These are phyloP conservation scores for Phytophthora sp. DNA, from an alignment of 352 stramenopile species.

Conservation along the genomic window DNA sequence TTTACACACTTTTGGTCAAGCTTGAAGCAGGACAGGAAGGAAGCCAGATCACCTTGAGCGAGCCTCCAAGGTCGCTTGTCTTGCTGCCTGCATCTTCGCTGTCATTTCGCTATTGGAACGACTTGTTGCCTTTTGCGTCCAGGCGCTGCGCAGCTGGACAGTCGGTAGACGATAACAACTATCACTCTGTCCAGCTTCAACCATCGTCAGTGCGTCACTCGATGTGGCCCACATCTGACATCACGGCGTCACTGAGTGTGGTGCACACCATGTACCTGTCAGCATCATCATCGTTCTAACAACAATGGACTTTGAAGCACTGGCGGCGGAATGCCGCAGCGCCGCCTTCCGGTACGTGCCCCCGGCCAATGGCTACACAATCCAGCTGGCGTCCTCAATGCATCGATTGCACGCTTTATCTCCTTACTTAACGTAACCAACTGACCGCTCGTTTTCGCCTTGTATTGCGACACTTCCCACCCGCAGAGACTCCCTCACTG, in stretches of 20 bases:
- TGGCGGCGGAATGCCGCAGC: slow-evolving; percentile 60
- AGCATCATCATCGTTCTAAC: not conserved
- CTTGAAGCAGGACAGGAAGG: too few relatives aligned
- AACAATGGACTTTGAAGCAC: slow-evolving; percentile 55
- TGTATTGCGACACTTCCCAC: not conserved
- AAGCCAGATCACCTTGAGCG: too few relatives aligned
- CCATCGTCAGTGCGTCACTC: slow-evolving; percentile 1
- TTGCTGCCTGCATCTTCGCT: not conserved
- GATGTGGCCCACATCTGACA: too few relatives aligned
- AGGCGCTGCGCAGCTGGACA: slow-evolving; percentile 13
- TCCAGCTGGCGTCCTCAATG: not conserved
- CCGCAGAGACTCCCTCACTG: slow-evolving; percentile 30
- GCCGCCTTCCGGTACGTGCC: slow-evolving; percentile 50
- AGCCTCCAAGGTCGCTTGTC: too few relatives aligned
- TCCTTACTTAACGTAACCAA: not conserved
- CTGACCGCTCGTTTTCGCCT: not conserved
- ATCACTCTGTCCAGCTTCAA: slow-evolving; percentile 25
- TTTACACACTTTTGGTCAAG: too few relatives aligned
- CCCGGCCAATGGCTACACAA: not conserved
- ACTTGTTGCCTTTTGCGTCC: too few relatives aligned
- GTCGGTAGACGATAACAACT: slow-evolving; percentile 5
- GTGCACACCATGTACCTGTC: slow-evolving; percentile 16
- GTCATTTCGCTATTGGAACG: not conserved
- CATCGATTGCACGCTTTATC: not conserved
- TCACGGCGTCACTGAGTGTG: too few relatives aligned